These are phyloP conservation scores for Phalaenopsis equestris DNA, from an alignment of 106 monocot genomes.

Conservation along the genomic window DNA sequence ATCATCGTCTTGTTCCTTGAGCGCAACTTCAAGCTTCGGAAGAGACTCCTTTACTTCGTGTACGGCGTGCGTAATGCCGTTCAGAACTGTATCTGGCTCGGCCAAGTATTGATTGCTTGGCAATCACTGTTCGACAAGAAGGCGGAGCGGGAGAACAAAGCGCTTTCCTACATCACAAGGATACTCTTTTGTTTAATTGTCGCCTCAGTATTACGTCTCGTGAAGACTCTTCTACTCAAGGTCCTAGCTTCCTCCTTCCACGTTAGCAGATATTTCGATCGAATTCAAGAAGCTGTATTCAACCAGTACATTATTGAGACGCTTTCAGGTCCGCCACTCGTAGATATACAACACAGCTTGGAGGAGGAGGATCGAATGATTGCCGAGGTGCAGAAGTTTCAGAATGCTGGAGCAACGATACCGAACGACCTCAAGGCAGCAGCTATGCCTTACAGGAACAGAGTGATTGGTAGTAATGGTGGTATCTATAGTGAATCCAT, in stretches of 20 bases:
- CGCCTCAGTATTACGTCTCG: conserved; percentile 50
- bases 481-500: not conserved
- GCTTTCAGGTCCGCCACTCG: conserved; percentile 63
- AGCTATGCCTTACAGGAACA: conserved; percentile 19
- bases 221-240: conserved; percentile 75
- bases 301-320: conserved; percentile 89
- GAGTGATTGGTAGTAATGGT: conserved; percentile 6
- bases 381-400: conserved; percentile 60
- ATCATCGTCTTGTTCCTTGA: conserved; percentile 63
- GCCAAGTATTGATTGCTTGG: conserved; percentile 67
- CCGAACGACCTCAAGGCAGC: conserved; percentile 43
- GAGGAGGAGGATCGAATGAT: conserved; percentile 58
- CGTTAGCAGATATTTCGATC: conserved; percentile 82
- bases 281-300: conserved; percentile 82
- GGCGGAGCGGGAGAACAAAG: conserved; percentile 17
- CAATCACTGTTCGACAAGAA: conserved; percentile 51
- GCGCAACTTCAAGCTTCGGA: conserved; percentile 62
- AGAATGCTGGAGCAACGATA: conserved; percentile 57
- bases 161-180: conserved; percentile 52
- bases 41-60: conserved; percentile 80
- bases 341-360: conserved; percentile 27
- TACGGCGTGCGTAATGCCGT: conserved; percentile 66
- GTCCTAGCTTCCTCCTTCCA: conserved; percentile 82
- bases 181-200: conserved; percentile 61
- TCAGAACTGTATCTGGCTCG: conserved; percentile 79